Evolutionary conservation across 768 basidiomycete species (phyloP).

Genomic region (Calocybe cyanea): DNA sequence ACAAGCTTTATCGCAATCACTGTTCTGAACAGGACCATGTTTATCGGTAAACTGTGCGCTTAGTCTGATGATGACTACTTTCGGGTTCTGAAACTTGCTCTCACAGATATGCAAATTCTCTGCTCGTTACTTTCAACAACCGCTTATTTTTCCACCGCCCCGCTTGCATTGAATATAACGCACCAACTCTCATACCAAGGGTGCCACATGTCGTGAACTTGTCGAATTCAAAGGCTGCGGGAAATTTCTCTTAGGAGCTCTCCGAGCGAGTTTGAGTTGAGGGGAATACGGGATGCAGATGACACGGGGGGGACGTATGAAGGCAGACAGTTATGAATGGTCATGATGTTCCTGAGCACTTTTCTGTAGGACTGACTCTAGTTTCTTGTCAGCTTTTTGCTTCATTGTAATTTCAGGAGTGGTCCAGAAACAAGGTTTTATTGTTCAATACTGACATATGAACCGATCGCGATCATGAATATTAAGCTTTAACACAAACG

Average conservation of each 20-base stretch:
- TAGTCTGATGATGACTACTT: not conserved
- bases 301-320: too few relatives aligned
- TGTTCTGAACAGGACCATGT: constrained; percentile 1
- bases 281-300: too few relatives aligned
- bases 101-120: constrained; percentile 7
- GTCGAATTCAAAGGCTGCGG: not conserved
- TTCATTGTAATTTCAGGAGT: too few relatives aligned
- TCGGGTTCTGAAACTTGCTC: not conserved
- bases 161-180: not conserved
- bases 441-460: too few relatives aligned
- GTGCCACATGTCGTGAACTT: too few relatives aligned
- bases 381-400: too few relatives aligned
- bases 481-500: too few relatives aligned
- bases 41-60: constrained; percentile 8
- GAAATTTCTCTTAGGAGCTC: not conserved
- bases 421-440: too few relatives aligned
- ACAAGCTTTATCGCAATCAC: not conserved
- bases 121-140: constrained; percentile 7
- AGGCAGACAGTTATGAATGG: too few relatives aligned
- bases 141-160: constrained; percentile 1
- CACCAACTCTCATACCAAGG: not conserved
- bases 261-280: not conserved
- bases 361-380: too few relatives aligned
- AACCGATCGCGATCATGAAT: too few relatives aligned
- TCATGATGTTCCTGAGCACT: too few relatives aligned